Percentiles rank a stretch among this genome's conserved stretches.
Conservation (phyloP, 768 basidiomycete species). For the Pisolithus tinctorius region DNA sequence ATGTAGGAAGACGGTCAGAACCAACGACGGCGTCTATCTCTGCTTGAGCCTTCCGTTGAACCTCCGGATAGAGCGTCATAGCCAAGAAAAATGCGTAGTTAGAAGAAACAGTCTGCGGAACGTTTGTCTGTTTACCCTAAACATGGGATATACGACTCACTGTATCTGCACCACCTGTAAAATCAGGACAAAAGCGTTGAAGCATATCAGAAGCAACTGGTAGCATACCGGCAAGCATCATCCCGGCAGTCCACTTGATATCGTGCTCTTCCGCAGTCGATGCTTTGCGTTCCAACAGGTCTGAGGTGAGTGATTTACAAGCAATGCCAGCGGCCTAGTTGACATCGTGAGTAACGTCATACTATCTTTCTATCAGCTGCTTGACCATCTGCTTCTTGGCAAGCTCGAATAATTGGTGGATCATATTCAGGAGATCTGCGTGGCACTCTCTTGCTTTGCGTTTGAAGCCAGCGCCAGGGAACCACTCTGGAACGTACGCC, state of each 20-base stretch:
- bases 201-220: not conserved
- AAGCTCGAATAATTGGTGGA: conserved; percentile 37
- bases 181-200: no score
- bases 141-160: conserved; percentile 30
- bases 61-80: conserved; percentile 12
- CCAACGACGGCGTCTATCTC: conserved; percentile 13
- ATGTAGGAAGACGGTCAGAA: conserved; percentile 8
- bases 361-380: conserved; percentile 6
- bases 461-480: conserved; percentile 28
- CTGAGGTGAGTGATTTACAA: conserved; percentile 47
- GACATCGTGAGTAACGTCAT: not conserved
- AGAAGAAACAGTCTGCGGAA: conserved; percentile 10
- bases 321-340: conserved; percentile 46
- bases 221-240: conserved; percentile 1
- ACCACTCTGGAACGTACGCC: conserved; percentile 21
- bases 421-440: conserved; percentile 31
- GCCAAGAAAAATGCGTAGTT: conserved; percentile 8
- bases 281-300: conserved; percentile 44
- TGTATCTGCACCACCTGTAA: conserved; percentile 43
- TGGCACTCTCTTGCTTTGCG: conserved; percentile 18
- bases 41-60: conserved; percentile 11
- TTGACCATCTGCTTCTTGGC: conserved; percentile 41
- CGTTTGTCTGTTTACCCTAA: conserved; percentile 34
- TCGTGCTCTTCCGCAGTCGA: conserved; percentile 48
- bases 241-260: conserved; percentile 3